Percentiles rank a stretch among this genome's conserved stretches.
Evolutionary conservation across 2,329 filamentous ascomycete species (phyloP).

Genomic region (Sporothrix variecibatus): DNA sequence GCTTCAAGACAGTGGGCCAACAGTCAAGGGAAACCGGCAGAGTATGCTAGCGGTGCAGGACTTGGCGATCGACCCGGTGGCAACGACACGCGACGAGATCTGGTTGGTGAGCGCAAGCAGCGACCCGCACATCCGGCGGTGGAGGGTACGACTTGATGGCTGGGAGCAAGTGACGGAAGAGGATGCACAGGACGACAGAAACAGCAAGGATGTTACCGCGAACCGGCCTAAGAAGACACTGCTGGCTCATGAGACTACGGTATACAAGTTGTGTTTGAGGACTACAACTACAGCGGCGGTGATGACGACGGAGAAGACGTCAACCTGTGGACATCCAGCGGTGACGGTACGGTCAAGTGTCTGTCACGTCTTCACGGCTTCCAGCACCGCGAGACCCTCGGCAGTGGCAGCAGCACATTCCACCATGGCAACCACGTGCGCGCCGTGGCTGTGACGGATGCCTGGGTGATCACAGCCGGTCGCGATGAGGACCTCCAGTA

Average conservation of each 20-base stretch:
- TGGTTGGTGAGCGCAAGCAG: conserved; percentile 78
- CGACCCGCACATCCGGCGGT: conserved; percentile 76
- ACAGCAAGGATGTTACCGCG: neutral
- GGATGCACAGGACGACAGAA: conserved; percentile 26
- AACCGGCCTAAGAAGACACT: conserved; percentile 43
- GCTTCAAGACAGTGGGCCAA: conserved; percentile 63
- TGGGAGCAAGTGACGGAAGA: conserved; percentile 57
- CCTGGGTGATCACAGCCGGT: conserved; percentile 84
- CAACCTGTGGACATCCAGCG: conserved; percentile 90
- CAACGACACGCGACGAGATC: conserved; percentile 52
- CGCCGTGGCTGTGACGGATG: conserved; percentile 72
- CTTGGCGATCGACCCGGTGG: conserved; percentile 71
- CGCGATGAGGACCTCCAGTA: conserved; percentile 89
- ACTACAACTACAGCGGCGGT: conserved; percentile 21
- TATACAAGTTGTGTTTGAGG: conserved; percentile 74
- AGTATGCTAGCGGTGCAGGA: conserved; percentile 78
- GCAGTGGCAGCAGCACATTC: conserved; percentile 68
- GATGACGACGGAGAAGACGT: conserved; percentile 61
- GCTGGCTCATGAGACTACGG: conserved; percentile 83
- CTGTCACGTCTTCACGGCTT: conserved; percentile 70
- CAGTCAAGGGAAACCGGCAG: conserved; percentile 40
- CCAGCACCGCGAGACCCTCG: conserved; percentile 2
- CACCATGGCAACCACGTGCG: conserved; percentile 88
- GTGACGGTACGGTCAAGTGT: conserved; percentile 84
- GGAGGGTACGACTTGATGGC: conserved; percentile 60